A percentile compares a stretch with the other conserved stretches of the same genome.
Conservation (phyloP, 148 eudicot species). For the Selenicereus undatus region DNA sequence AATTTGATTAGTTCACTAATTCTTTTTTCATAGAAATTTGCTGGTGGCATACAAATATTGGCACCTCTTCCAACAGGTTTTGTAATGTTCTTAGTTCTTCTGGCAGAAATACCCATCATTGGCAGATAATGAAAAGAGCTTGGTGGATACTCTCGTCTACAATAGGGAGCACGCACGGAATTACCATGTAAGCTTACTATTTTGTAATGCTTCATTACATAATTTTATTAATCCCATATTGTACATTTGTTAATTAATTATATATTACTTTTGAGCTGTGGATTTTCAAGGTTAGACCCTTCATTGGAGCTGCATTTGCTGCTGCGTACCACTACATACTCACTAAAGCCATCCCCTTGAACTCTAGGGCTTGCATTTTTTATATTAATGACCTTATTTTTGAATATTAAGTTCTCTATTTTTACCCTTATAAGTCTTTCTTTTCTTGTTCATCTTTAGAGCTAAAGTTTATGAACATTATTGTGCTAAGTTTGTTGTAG, state of each 20-base stretch:
- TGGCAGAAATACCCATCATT: background rate
- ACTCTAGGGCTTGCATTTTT: too few species aligned
- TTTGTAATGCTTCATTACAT: too few species aligned
- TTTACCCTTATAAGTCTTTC: background rate
- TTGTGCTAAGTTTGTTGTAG: too few species aligned
- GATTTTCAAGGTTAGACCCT: slow-evolving; percentile 19
- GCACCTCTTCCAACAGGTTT: background rate
- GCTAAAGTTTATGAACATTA: too few species aligned
- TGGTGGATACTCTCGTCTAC: slow-evolving; percentile 14
- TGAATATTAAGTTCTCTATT: too few species aligned
- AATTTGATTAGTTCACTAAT: too few species aligned
- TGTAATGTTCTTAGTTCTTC: slow-evolving; percentile 8
- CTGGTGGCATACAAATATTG: too few species aligned
- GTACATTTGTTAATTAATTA: background rate
- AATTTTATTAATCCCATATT: too few species aligned
- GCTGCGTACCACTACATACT: slow-evolving; percentile 16
- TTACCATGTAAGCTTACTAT: slow-evolving; percentile 18
- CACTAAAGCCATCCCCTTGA: slow-evolving; percentile 11
- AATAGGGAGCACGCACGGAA: slow-evolving; percentile 15
- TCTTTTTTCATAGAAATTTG: too few species aligned
- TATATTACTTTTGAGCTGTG: background rate
- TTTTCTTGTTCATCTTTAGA: background rate
- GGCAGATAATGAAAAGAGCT: slow-evolving; percentile 8
- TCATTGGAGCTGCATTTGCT: slow-evolving; percentile 24
- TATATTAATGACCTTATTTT: too few species aligned